A percentile compares a stretch with the other conserved stretches of the same genome.
Conservation (phyloP, 2,329 filamentous ascomycete species). For the Hymenoscyphus repandus region DNA sequence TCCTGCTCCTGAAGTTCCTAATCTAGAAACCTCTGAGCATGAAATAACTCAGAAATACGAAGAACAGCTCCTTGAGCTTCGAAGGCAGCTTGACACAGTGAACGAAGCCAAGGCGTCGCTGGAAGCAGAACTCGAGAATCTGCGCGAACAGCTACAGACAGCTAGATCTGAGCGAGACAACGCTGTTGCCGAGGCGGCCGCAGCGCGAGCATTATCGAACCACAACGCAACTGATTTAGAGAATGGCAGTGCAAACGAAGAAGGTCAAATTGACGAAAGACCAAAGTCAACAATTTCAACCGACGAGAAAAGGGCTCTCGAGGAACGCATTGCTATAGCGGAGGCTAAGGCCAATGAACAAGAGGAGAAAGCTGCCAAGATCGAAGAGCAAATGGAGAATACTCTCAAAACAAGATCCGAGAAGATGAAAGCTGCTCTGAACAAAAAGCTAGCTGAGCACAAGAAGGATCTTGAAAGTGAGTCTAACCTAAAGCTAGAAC, state of each 20-base stretch:
- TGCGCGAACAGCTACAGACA: constrained; percentile 55
- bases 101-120: constrained; percentile 63
- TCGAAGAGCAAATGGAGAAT: constrained; percentile 56
- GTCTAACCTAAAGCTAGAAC: constrained; percentile 48
- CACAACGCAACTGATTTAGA: constrained; percentile 22
- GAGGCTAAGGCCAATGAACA: constrained; percentile 59
- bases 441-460: constrained; percentile 60
- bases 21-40: constrained; percentile 42
- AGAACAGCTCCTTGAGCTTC: constrained; percentile 43
- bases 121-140: constrained; percentile 54
- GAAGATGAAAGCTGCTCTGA: constrained; percentile 62
- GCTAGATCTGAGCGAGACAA: constrained; percentile 58
- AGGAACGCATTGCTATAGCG: constrained; percentile 55
- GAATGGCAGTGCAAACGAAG: constrained; percentile 48
- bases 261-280: constrained; percentile 47
- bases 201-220: constrained; percentile 38
- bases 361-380: constrained; percentile 50
- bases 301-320: constrained; percentile 54
- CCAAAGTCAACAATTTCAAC: constrained; percentile 39
- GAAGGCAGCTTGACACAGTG: constrained; percentile 60
- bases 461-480: constrained; percentile 47
- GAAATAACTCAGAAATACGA: constrained; percentile 46
- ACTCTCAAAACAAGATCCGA: constrained; percentile 62
- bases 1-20: constrained; percentile 29
- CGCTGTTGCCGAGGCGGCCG: constrained; percentile 35